Evolutionary conservation across 1,284 basidiomycete genomes (phyloP).

Genomic region (Irpex sp.): DNA sequence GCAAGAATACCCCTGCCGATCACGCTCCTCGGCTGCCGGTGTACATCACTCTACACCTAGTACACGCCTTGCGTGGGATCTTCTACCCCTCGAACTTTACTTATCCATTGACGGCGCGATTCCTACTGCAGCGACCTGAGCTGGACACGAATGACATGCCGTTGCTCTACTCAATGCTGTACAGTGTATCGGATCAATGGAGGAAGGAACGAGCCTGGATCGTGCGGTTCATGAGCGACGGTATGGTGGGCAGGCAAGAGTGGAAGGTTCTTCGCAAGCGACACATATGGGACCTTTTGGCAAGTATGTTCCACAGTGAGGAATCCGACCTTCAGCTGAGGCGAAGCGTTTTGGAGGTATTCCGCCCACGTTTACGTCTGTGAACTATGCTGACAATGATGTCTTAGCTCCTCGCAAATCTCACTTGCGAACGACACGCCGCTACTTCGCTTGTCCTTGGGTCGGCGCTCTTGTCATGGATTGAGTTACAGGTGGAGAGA

Average conservation of each 20-base stretch:
- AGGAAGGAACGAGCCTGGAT: slow-evolving; percentile 89
- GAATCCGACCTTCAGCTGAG: slow-evolving; percentile 51
- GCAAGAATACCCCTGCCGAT: slow-evolving; percentile 29
- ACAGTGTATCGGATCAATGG: slow-evolving; percentile 72
- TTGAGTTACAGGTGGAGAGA: slow-evolving; percentile 63
- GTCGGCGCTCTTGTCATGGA: slow-evolving; percentile 72
- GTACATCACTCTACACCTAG: slow-evolving; percentile 77
- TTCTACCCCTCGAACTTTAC: slow-evolving; percentile 80
- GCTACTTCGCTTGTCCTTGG: slow-evolving; percentile 66
- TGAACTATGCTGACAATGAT: neutral
- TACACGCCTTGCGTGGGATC: slow-evolving; percentile 74
- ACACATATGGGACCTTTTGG: slow-evolving; percentile 86
- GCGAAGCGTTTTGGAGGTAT: slow-evolving; percentile 64
- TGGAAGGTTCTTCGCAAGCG: slow-evolving; percentile 81
- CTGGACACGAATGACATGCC: slow-evolving; percentile 80
- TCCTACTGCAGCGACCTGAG: slow-evolving; percentile 80
- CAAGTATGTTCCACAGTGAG: slow-evolving; percentile 73
- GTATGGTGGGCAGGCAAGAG: slow-evolving; percentile 69
- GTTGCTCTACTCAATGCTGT: slow-evolving; percentile 83
- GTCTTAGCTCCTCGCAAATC: slow-evolving; percentile 61
- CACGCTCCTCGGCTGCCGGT: slow-evolving; percentile 58
- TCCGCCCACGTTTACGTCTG: no score
- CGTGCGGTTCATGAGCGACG: slow-evolving; percentile 78
- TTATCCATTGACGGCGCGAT: slow-evolving; percentile 77
- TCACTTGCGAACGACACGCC: slow-evolving; percentile 67